Conservation (phyloP, 345 rosid species). For the Brassica cretica region DNA sequence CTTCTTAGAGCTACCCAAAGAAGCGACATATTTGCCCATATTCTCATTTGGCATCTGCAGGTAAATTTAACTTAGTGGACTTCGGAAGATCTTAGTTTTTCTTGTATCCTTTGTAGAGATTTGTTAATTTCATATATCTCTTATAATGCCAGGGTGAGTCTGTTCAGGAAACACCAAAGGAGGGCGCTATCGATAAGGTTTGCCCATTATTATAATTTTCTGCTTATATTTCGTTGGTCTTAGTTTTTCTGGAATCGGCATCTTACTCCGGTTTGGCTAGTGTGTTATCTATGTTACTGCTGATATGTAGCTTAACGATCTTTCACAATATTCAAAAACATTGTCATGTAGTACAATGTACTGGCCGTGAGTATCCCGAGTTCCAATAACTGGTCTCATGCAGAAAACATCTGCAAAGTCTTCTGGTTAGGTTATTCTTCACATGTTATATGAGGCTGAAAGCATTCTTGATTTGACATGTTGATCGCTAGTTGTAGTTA, state of each 20-base stretch:
- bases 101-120: slow-evolving; percentile 11
- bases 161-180: slow-evolving; percentile 70
- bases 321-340: slow-evolving; percentile 12
- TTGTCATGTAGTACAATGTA: slow-evolving; percentile 9
- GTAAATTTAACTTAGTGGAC: slow-evolving; percentile 42
- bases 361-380: slow-evolving; percentile 8
- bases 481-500: not conserved
- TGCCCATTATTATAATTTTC: not conserved
- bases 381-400: slow-evolving; percentile 10
- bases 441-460: slow-evolving; percentile 11
- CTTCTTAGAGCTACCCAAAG: slow-evolving; percentile 95
- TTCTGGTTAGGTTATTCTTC: slow-evolving; percentile 13
- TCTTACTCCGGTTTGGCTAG: slow-evolving; percentile 10
- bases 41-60: slow-evolving; percentile 97
- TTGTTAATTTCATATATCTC: slow-evolving; percentile 27
- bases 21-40: slow-evolving; percentile 96
- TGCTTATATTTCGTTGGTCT: slow-evolving; percentile 17
- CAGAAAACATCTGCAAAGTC: not conserved
- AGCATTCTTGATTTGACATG: not conserved
- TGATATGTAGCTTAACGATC: not conserved
- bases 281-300: not conserved
- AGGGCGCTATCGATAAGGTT: slow-evolving; percentile 65
- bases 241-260: slow-evolving; percentile 14
- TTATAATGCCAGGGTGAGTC: slow-evolving; percentile 74
- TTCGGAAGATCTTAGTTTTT: slow-evolving; percentile 22